Base-by-base conservation (phyloP, 148 eudicot genomes). In the Limonium bicolor region DNA sequence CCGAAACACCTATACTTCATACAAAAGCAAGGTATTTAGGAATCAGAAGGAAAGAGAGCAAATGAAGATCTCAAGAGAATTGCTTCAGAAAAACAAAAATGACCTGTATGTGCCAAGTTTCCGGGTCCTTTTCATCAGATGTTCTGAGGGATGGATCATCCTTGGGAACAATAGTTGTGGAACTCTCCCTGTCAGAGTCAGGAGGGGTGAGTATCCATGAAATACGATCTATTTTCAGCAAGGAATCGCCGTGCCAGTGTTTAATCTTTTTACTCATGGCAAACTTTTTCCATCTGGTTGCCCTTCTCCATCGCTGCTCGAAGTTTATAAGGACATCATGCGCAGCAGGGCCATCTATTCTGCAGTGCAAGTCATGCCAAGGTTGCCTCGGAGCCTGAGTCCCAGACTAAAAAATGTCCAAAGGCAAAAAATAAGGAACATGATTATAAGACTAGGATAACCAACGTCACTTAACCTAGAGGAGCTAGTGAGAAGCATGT, bases 31-130 rank as follows among this genome's bases (percentile, higher is more conserved):
- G 18, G 18, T 4, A n/a, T n/a, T n/a, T n/a, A n/a, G n/a, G 23
- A 12, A 16, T 1, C 33, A 33, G 43, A n/a, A 48, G 13, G 18
- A 18, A 25, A n/a, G n/a, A n/a, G n/a, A n/a, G n/a, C n/a, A 29
- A 42, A 2, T n/a, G 28, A 13, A 42, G 25, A 25, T 32, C 8
- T 27, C 17, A 37, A 8, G 16, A 17, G n/a, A 19, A 27, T 27
- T 12, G 9, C 28, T 13, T 9, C 6, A 27, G 12, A 27, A 8
- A 20, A 44, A 39, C 0, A 42, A 22, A 4, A 41, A 12, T 18
- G 23, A 84, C 96, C 97, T 90, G 97, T 60, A 80, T 87, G 54
- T 90, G 83, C 95, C 97, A 90, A 51, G 67, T 77, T 50, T 90
- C 97, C 41, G 69, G 72, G 46, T 80, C 20, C 20, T 71, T 69